Base-by-base conservation (phyloP, 1,284 basidiomycete species). In the Rhodotorula sp. region DNA sequence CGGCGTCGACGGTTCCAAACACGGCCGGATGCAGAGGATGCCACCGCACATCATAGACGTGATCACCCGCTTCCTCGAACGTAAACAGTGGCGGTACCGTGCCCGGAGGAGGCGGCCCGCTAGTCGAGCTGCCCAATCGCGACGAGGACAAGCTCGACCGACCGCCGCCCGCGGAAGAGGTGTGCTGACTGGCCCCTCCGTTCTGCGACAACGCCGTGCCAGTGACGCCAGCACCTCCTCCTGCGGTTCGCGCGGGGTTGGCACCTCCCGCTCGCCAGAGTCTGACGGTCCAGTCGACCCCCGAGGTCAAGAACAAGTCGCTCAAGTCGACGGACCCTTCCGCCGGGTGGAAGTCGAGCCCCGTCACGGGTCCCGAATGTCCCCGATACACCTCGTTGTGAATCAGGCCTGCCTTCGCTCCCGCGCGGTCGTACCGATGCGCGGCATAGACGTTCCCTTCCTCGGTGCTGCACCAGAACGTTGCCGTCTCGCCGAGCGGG, bases 1-100 rank as follows among this genome's bases (percentile, higher is more conserved):
- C 89, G 0, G 94, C 96, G 80, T 99, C 95, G 3, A 93, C 96
- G 6, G 88, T 88, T 22, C 91, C 95, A 80, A 99, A 99, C 56
- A 96, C 72, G 0, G 94, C 93, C 6, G 96, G 96, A 80, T 99
- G 95, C 37, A 87, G 84, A 3, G 95, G 93, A 80, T 98, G 95
- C 96, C 96, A 99, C 79, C 89, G 90, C 61, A 94, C 94, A 81
- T 98, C 95, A 82, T 96, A 98, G n/a, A 99, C 93, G 79, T 98
- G 98, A 80, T 99, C 95, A 80, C 93, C 92, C 18, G 92, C 89
- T 81, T 97, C 95, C 77, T 99, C 95, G 77, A 97, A 96, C 56
- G 91, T 92, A 80, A 94, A 90, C 26, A 96, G 76, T 1, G 95
- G 91, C 1, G 86, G 65, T 30, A 93, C 84, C 12, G 81, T 20